Conservation (phyloP, 192 early-diverging fungal species). For the Gaertneriomyces sp. region DNA sequence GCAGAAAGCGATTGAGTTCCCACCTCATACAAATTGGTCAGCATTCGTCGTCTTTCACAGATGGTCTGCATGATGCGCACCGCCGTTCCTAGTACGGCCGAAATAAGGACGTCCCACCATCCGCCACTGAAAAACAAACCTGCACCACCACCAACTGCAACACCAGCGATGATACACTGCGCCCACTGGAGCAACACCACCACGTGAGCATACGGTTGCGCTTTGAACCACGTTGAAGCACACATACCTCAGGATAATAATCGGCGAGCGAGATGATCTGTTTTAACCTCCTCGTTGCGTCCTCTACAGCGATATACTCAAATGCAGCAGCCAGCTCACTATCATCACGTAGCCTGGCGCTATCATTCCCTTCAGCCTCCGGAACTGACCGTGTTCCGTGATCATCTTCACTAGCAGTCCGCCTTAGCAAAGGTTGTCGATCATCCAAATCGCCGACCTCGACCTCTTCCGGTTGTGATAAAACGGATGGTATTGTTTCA, state of each 20-base stretch:
- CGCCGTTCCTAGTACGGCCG: slow-evolving; percentile 14
- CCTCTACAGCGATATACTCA: slow-evolving; percentile 31
- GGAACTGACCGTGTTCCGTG: no score
- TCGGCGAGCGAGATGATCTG: slow-evolving; percentile 29
- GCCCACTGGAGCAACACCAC: slow-evolving; percentile 13
- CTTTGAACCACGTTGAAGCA: neutral
- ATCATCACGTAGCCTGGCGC: neutral
- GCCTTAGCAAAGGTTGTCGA: no score
- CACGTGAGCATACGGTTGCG: neutral
- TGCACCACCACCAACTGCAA: slow-evolving; percentile 16
- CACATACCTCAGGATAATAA: slow-evolving; percentile 23
- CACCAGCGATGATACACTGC: slow-evolving; percentile 17
- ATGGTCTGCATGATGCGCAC: slow-evolving; percentile 11
- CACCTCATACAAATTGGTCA: slow-evolving; percentile 26
- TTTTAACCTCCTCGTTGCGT: slow-evolving; percentile 26
- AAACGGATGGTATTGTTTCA: no score
- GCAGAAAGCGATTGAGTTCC: neutral
- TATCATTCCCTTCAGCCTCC: neutral
- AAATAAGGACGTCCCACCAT: slow-evolving; percentile 30
- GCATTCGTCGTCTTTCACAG: slow-evolving; percentile 20
- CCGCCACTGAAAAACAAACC: slow-evolving; percentile 34
- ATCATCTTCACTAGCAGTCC: no score
- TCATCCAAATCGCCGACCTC: no score
- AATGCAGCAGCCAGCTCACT: slow-evolving; percentile 17
- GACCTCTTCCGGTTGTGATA: no score